Evolutionary conservation across 2,329 filamentous ascomycete species (phyloP).

Genomic region (Apiospora hydei): DNA sequence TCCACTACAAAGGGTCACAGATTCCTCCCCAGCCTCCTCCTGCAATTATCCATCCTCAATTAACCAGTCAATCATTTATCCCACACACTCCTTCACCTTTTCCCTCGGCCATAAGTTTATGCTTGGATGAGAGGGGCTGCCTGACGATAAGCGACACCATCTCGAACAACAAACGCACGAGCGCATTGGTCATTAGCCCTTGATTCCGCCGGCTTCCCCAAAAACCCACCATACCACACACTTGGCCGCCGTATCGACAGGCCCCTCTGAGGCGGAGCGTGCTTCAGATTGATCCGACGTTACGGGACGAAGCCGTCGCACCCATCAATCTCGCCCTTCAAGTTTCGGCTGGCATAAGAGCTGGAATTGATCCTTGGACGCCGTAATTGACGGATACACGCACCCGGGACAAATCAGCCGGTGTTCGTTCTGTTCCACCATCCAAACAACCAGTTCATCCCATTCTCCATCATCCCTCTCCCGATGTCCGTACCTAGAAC

Average conservation of each 20-base stretch:
- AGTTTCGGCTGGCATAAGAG: slow-evolving; percentile 6
- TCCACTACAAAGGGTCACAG: slow-evolving; percentile 20
- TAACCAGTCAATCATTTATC: neutral
- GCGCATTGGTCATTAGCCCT: slow-evolving; percentile 10
- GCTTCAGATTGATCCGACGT: slow-evolving; percentile 15
- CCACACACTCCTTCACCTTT: slow-evolving; percentile 11
- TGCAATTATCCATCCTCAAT: slow-evolving; percentile 11
- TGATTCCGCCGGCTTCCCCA: neutral
- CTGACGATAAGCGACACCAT: slow-evolving; percentile 19
- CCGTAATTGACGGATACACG: slow-evolving; percentile 4
- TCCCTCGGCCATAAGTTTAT: neutral
- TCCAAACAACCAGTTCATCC: slow-evolving; percentile 1
- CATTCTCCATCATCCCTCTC: neutral
- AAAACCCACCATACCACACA: slow-evolving; percentile 1
- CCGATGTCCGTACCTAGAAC: slow-evolving; percentile 61
- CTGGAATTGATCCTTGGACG: slow-evolving; percentile 4
- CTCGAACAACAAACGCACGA: slow-evolving; percentile 15
- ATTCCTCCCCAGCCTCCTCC: slow-evolving; percentile 13
- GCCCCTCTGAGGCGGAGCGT: slow-evolving; percentile 8
- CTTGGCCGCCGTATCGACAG: slow-evolving; percentile 12
- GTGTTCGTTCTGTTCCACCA: neutral
- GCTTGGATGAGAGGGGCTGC: slow-evolving; percentile 14
- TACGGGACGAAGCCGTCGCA: neutral
- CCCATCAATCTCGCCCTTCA: slow-evolving; percentile 13
- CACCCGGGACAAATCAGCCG: neutral